Base-by-base conservation (phyloP, 192 early-diverging fungal species). In the Pecoramyces ruminantium region DNA sequence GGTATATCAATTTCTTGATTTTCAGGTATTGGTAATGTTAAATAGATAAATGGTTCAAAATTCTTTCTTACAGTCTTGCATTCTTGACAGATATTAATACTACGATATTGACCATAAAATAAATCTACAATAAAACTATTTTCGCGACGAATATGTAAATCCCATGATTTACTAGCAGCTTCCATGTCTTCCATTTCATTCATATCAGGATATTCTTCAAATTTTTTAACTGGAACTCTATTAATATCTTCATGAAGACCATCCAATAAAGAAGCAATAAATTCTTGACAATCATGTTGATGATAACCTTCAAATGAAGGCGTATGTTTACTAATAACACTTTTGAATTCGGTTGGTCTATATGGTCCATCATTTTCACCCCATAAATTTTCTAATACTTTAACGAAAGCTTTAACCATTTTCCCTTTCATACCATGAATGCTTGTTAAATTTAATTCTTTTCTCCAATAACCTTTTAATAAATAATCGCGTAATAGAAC, bases 201-300 rank as follows among this genome's bases (percentile, higher is more conserved):
- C 42, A 78, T 78, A 79, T 96, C 94, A n/a, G 93, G 92, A 13
- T 88, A 83, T 80, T 95, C 93, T 29, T 94, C 87, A 83, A 94
- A 96, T 2, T 93, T 93, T 78, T 94, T 95, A 77, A 92, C 88
- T 77, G 86, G 77, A 42, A 96, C 93, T 18, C 94, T 87, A 83
- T 96, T 95, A 77, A 96, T 85, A 58, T 96, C 95, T 82, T 96
- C 95, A 82, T 96, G 95, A 78, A 96, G 83, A 0, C 94, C 93
- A 83, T 96, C 95, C 27, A 96, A 86, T 34, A 96, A 84, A 67
- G 92, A 95, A 21, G 88, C 89, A 58, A 95, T 84, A 16, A 96
- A 89, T 86, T 96, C 95, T 81, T 93, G 94, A 30, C 94, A 93
- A 84, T 96, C 93, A 81, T 94, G 93, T 83, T 95, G 94, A 78